phyloP scores from a whole-genome alignment of 306 rosid genomes.

The Dalbergia cultrata region DNA sequence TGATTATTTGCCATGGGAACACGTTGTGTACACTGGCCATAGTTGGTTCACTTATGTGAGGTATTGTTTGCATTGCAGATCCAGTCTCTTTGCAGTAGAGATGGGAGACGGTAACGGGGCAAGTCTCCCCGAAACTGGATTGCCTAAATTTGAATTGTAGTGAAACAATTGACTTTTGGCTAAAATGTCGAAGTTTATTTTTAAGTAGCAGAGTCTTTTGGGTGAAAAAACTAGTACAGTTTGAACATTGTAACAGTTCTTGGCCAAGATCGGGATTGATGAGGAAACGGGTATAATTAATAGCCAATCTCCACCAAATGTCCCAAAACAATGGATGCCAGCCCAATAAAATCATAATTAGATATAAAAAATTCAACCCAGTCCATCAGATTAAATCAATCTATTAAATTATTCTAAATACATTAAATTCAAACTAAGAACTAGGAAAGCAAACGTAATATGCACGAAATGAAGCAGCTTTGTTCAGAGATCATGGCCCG shows the following conservation, averaged over 20 bases:
- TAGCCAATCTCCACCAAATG: no score
- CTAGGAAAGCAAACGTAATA: neutral
- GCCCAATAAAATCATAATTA: no score
- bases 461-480: neutral
- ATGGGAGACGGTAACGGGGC: neutral
- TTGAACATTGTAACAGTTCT: no score
- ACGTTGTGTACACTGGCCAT: neutral
- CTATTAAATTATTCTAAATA: no score
- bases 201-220: no score
- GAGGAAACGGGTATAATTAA: no score
- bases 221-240: no score
- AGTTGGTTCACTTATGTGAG: neutral
- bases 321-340: no score
- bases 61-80: neutral
- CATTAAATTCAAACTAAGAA: neutral
- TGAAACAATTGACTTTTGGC: neutral
- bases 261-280: no score
- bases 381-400: no score
- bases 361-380: no score
- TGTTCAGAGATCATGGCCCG: neutral
- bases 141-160: neutral
- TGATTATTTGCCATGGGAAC: neutral
- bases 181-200: no score
- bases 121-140: neutral
- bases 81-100: neutral